Conservation (phyloP, 768 basidiomycete genomes). For the Mycena alexandri region DNA sequence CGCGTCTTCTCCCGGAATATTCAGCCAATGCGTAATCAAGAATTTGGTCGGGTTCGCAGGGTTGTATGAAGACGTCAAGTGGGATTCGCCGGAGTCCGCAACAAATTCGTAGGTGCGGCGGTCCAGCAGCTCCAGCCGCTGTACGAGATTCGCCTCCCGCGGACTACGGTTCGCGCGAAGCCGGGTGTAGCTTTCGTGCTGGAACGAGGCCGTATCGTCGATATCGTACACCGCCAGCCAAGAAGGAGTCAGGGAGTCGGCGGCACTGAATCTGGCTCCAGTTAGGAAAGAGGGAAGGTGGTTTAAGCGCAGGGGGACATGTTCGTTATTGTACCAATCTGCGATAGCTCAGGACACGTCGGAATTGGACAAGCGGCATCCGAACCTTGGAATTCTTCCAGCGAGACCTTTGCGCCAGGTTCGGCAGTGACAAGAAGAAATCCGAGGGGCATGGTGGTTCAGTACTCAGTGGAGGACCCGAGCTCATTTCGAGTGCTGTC, state of each 20-base stretch:
- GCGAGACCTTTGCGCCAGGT: constrained; percentile 54
- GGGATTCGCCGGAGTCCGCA: constrained; percentile 49
- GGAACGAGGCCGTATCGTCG: constrained; percentile 55
- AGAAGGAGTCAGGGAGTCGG: constrained; percentile 51
- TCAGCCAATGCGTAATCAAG: constrained; percentile 50
- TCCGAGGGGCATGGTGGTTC: constrained; percentile 54
- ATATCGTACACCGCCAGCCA: constrained; percentile 68
- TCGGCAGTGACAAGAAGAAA: constrained; percentile 65
- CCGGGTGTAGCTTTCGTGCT: constrained; percentile 57
- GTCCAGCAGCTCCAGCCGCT: constrained; percentile 57
- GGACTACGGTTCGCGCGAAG: constrained; percentile 59
- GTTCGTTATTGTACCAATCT: constrained; percentile 72
- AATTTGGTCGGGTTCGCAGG: constrained; percentile 46
- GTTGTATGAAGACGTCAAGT: constrained; percentile 49
- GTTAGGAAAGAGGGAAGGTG: constrained; percentile 60
- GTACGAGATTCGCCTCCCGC: constrained; percentile 57
- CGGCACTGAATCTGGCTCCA: constrained; percentile 58
- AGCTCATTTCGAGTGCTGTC: constrained; percentile 1
- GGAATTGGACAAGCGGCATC: background rate
- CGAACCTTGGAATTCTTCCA: constrained; percentile 64
- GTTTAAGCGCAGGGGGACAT: constrained; percentile 64
- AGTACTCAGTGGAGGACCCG: background rate
- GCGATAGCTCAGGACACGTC: background rate
- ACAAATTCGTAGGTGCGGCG: constrained; percentile 55
- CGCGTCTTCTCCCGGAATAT: constrained; percentile 30